These are phyloP conservation scores for Globisporangium nagaii DNA, from an alignment of 352 stramenopile species.

Conservation along the genomic window DNA sequence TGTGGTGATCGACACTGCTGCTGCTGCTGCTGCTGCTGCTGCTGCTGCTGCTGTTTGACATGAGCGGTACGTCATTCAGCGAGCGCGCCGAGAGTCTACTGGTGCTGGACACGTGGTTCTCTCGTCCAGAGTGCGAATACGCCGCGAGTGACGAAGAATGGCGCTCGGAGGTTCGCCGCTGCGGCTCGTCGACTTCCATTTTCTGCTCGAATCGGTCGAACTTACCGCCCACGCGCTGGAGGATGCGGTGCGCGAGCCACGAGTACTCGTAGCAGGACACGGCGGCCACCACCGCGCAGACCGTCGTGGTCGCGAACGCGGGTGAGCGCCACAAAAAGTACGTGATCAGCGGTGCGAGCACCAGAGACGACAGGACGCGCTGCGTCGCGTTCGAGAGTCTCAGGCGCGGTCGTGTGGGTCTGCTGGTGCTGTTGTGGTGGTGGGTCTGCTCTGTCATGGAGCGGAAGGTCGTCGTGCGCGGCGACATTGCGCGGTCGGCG, in stretches of 20 bases:
- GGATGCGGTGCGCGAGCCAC: conserved; percentile 64
- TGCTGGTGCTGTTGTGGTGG: not conserved
- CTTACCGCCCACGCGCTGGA: conserved; percentile 30
- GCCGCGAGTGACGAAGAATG: not conserved
- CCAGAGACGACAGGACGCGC: conserved; percentile 45
- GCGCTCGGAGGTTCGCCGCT: conserved; percentile 13
- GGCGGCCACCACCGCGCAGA: conserved; percentile 60
- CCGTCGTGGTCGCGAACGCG: conserved; percentile 51
- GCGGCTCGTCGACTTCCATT: not conserved
- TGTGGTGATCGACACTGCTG: too few relatives aligned
- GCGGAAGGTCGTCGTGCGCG: not conserved
- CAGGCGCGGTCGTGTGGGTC: not conserved
- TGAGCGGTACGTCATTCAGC: not conserved
- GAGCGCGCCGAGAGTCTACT: not conserved
- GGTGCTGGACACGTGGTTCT: not conserved
- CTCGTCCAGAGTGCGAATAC: not conserved
- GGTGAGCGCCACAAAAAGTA: conserved; percentile 65
- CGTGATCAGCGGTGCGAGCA: conserved; percentile 57
- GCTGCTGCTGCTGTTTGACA: not conserved
- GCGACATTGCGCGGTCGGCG: not conserved
- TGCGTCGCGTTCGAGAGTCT: conserved; percentile 42
- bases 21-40: not conserved
- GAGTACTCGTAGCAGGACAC: conserved; percentile 70
- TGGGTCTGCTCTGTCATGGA: not conserved
- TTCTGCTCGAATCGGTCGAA: conserved; percentile 19